Base-by-base conservation (phyloP, 148 eudicot genomes). In the Fagopyrum esculentum region DNA sequence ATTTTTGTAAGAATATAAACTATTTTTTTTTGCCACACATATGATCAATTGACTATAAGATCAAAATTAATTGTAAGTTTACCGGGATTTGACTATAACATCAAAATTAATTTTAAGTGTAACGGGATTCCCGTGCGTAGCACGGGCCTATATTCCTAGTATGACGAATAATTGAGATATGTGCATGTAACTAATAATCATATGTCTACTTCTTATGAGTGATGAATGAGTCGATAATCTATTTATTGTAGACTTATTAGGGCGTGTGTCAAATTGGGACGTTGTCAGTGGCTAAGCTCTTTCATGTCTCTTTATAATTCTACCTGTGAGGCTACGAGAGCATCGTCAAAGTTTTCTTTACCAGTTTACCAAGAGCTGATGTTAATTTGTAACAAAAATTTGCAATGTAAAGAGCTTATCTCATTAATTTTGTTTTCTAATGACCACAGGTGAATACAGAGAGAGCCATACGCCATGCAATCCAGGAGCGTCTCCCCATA, bases 381-480 rank as follows among this genome's bases (percentile, higher is more conserved):
- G 66, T 6, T 60, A 60, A 9, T 60, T 60, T 60, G 13, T 29
- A 56, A 29, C 64, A 59, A 54, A 5, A 17, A 17, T 22, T n/a
- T 49, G 12, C 9, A 49, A 12, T 49, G 3, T 49, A 49, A 49
- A 49, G 6, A 44, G 74, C 3, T 72, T 61, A 15, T 68, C 73
- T n/a, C 12, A 52, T 52, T 5, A 19, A 61, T 19, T 19, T 45
- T 78, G 15, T 46, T 48, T 69, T 10, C 29, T 74, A 63, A 59
- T 46, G 9, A 74, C 15, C 45, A 64, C 80, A 94, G 99, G 97
- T 87, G 30, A 95, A 95, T 78, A 96, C 99, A 5, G 99, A 96
- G 81, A 92, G 99, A 77, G 99, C 99, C 49, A 96, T 96, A 70
- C 92, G 98, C 16, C 99, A 96, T 84, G 99, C 99, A 57, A 92